Evolutionary conservation across 2,329 filamentous ascomycete genomes (phyloP), one percentile per base, ranked within the genome.

Genomic region (Pseudocercospora pini-densiflorae): DNA sequence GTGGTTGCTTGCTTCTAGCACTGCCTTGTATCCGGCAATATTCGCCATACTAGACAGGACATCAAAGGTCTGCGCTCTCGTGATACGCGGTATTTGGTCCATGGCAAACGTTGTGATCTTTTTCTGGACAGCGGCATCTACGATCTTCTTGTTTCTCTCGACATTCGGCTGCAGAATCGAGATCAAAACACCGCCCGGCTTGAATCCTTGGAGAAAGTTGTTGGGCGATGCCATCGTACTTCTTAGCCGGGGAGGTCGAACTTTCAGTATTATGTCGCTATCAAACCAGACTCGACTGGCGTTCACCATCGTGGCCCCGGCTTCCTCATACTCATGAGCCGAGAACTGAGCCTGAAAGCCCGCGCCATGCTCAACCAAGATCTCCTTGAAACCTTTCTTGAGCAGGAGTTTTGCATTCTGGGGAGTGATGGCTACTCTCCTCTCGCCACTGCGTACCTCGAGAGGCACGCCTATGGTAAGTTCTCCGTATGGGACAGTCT

Each of bases 81-180:
- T 96, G 72, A 97, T 97, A 47, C 93, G 89, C 16, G 93, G 93
- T 61, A 97, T 90, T 88, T 94, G 90, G 76, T 97, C 93, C 93
- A 97, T 97, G 23, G 93, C 92, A 76, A 97, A 95, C 16, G 88
- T 83, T 0, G 92, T 96, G 1, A 90, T 88, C 29, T 90, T 90
- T 58, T 88, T 87, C 43, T 84, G 83, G 27, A 92, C 89, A 66
- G 96, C 86, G 66, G 88, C 89, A 66, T 93, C 87, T 9, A 97
- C 90, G 5, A 94, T 81, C 8, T 87, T 83, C 78, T 87, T 89
- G 79, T 96, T 96, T 80, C 94, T 92, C 6, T 88, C 85, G 3
- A 72, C 43, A 31, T 74, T 73, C 0, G 93, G 93, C 76, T 96
- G 93, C 29, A 97, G 80, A 76, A 97, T 92, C 1, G 92, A 94